Evolutionary conservation across 805 yeast genomes (phyloP), one percentile per base, ranked within the genome.

Genomic region (Grigorovia jiainica): DNA sequence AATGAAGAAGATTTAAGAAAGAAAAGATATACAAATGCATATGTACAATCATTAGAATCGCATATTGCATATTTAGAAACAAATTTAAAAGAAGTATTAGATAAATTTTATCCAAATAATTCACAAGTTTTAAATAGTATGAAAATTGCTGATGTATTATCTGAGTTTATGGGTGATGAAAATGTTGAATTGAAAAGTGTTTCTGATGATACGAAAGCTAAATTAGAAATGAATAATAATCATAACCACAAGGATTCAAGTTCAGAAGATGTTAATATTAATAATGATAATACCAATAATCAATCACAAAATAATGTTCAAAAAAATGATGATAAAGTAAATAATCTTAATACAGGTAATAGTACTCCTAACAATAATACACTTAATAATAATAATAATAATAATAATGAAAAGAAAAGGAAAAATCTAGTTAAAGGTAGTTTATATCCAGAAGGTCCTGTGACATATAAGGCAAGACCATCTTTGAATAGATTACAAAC

Each of bases 1-100:
- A 67, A 70, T 11, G 66, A 67, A 10, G 66, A 64, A 46, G 80
- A 75, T 50, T 59, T 72, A 63, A 60, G 80, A 32, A 73, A 72
- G 48, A 70, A 68, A 43, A 55, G 79, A 37, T 75, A 75, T 4
- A 64, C 73, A 0, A 71, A 69, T 8, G 63, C 67, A 36, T 74
- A 75, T 49, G 78, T 75, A n/a, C 65, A 66, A 36, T 59, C 66
- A 2, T 53, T 75, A 35, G 76, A 63, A 43, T 44, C 49, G 1
- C 64, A 60, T 36, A 49, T 60, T 27, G 54, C 58, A 16, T 43
- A 50, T 18, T 45, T 62, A 33, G 63, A 64, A 40, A 45, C 48
- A 3, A 53, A 53, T 39, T 40, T 63, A 17, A 47, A 47, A 38
- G 49, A 47, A 5, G 35, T 60, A 2, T 55, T 51, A 7, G 57